These are phyloP conservation scores for Hyphopichia khmerensis DNA, from an alignment of 1,139 yeast species.

Conservation along the genomic window DNA sequence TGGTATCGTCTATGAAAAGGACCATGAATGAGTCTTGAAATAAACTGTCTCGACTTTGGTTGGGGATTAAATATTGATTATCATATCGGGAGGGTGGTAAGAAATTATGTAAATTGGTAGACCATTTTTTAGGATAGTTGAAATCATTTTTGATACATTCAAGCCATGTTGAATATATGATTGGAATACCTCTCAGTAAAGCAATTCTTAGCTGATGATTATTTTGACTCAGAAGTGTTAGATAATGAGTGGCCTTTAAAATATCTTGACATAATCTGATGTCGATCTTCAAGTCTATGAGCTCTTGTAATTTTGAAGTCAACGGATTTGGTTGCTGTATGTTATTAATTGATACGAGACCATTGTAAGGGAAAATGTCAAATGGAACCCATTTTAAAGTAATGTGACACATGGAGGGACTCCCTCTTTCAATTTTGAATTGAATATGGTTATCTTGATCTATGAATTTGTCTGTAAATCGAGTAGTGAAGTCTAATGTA, in stretches of 20 bases:
- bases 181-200: constrained; percentile 26
- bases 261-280: constrained; percentile 20
- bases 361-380: constrained; percentile 10
- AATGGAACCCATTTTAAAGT: constrained; percentile 25
- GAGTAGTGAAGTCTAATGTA: constrained; percentile 14
- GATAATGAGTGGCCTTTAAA: constrained; percentile 24
- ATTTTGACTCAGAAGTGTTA: constrained; percentile 13
- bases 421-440: background rate
- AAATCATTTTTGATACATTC: constrained; percentile 11
- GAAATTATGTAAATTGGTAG: constrained; percentile 13
- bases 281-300: constrained; percentile 19
- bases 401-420: constrained; percentile 4
- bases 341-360: constrained; percentile 2
- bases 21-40: background rate
- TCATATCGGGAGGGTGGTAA: constrained; percentile 14
- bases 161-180: constrained; percentile 26
- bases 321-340: constrained; percentile 3
- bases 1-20: background rate
- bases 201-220: constrained; percentile 18
- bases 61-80: constrained; percentile 14
- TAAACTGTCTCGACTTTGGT: background rate
- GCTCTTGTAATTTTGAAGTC: constrained; percentile 7
- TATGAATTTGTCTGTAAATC: background rate
- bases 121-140: constrained; percentile 18
- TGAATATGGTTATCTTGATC: background rate